phyloP scores from a whole-genome alignment of 2,329 filamentous ascomycete genomes.

The Penicillium crustosum region DNA sequence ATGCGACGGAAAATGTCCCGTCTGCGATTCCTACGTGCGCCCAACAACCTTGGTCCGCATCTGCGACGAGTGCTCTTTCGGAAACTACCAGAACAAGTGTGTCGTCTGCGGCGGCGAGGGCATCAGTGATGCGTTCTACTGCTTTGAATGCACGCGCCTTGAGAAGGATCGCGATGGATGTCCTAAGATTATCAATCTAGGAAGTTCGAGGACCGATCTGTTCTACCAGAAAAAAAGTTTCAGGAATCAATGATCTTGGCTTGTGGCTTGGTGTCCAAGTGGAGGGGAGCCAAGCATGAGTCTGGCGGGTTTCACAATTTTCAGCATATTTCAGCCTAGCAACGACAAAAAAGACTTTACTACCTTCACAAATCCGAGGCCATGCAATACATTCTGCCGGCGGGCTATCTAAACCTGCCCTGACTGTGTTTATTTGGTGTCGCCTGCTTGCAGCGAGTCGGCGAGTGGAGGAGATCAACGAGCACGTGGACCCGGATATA shows the following conservation, averaged over 20 bases:
- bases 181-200: conserved; percentile 98
- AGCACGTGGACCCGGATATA: not conserved
- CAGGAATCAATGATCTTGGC: conserved; percentile 42
- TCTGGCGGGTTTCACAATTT: conserved; percentile 7
- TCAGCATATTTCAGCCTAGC: conserved; percentile 4
- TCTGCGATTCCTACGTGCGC: conserved; percentile 98
- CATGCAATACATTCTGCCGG: not conserved
- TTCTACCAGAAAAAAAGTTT: conserved; percentile 69
- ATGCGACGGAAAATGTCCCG: conserved; percentile 98
- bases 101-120: conserved; percentile 98
- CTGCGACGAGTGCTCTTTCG: conserved; percentile 98
- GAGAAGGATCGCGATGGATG: conserved; percentile 98
- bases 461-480: not conserved
- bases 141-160: conserved; percentile 94
- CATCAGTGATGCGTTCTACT: conserved; percentile 98
- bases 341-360: conserved; percentile 5
- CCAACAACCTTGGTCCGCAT: conserved; percentile 96
- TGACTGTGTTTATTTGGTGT: not conserved
- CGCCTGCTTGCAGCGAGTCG: not conserved
- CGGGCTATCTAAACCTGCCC: conserved; percentile 4
- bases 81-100: conserved; percentile 99
- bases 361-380: not conserved
- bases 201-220: conserved; percentile 91
- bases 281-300: conserved; percentile 11
- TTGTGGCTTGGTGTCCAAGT: conserved; percentile 12